These are phyloP conservation scores for Agroathelia rolfsii DNA, from an alignment of 1,284 basidiomycete species.

Conservation along the genomic window DNA sequence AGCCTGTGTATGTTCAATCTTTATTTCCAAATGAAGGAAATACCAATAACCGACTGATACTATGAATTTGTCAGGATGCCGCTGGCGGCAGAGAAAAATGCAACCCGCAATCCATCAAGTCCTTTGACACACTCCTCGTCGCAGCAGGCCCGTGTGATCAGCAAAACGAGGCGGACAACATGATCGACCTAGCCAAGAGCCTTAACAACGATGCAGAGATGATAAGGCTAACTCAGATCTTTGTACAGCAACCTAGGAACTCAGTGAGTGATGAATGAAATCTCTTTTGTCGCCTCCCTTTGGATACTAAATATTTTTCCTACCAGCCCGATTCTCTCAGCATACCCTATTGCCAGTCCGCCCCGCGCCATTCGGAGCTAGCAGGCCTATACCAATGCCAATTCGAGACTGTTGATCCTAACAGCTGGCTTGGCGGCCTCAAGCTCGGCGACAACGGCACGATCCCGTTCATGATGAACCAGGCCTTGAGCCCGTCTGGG, in stretches of 20 bases:
- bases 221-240: conserved; percentile 24
- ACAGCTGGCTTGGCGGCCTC: conserved; percentile 31
- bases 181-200: conserved; percentile 51
- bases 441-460: conserved; percentile 31
- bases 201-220: conserved; percentile 36
- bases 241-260: conserved; percentile 50
- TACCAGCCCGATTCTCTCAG: conserved; percentile 33
- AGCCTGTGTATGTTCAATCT: conserved; percentile 28
- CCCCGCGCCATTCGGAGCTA: conserved; percentile 38
- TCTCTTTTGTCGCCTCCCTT: not conserved
- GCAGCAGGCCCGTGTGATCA: conserved; percentile 48
- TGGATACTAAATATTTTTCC: not conserved
- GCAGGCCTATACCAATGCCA: conserved; percentile 48
- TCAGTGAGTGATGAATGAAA: conserved; percentile 18
- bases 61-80: conserved; percentile 20
- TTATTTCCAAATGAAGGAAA: conserved; percentile 7
- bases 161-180: conserved; percentile 48
- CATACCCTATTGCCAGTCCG: conserved; percentile 40
- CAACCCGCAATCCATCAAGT: conserved; percentile 40
- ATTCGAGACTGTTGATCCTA: conserved; percentile 35
- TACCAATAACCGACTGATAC: not conserved
- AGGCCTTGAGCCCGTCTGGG: conserved; percentile 34
- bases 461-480: conserved; percentile 33
- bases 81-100: conserved; percentile 46
- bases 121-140: conserved; percentile 45